These are phyloP conservation scores for Tetrapyrgos nigripes DNA, from an alignment of 1,284 basidiomycete genomes.

Conservation along the genomic window DNA sequence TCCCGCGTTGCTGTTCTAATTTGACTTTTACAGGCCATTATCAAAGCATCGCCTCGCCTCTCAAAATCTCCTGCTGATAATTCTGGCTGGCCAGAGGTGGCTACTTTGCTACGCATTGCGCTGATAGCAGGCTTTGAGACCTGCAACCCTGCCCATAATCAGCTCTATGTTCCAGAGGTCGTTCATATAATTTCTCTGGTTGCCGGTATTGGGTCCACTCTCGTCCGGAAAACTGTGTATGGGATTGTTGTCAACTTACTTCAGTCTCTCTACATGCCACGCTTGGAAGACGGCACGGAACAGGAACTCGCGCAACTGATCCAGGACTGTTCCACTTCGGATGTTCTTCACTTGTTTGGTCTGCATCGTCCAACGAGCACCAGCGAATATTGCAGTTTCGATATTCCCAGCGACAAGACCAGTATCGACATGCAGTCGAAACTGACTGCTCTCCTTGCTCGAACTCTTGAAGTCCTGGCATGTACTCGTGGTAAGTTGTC, in stretches of 20 bases:
- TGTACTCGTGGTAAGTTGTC: constrained; percentile 66
- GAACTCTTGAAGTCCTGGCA: constrained; percentile 70
- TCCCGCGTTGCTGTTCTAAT: neutral
- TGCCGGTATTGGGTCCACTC: constrained; percentile 73
- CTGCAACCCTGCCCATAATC: constrained; percentile 66
- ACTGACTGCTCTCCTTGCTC: constrained; percentile 69
- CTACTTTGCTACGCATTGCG: constrained; percentile 76
- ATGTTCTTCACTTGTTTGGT: constrained; percentile 77
- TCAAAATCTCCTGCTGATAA: constrained; percentile 67
- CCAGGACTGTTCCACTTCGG: constrained; percentile 61
- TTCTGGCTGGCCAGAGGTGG: constrained; percentile 84
- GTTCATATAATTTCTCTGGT: constrained; percentile 80
- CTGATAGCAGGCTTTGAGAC: constrained; percentile 76
- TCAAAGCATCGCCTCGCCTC: constrained; percentile 69
- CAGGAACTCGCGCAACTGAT: constrained; percentile 68
- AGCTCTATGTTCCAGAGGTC: constrained; percentile 84
- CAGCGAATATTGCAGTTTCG: constrained; percentile 66
- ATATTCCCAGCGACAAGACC: constrained; percentile 59
- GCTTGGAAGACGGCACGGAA: constrained; percentile 61
- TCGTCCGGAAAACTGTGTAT: constrained; percentile 82
- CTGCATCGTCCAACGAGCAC: constrained; percentile 63
- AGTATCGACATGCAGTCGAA: constrained; percentile 72
- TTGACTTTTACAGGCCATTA: constrained; percentile 58
- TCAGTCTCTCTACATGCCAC: constrained; percentile 71
- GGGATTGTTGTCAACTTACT: constrained; percentile 83